Evolutionary conservation across 371 early-diverging fungal genomes (phyloP).

Genomic region (Apophysomyces variabilis): DNA sequence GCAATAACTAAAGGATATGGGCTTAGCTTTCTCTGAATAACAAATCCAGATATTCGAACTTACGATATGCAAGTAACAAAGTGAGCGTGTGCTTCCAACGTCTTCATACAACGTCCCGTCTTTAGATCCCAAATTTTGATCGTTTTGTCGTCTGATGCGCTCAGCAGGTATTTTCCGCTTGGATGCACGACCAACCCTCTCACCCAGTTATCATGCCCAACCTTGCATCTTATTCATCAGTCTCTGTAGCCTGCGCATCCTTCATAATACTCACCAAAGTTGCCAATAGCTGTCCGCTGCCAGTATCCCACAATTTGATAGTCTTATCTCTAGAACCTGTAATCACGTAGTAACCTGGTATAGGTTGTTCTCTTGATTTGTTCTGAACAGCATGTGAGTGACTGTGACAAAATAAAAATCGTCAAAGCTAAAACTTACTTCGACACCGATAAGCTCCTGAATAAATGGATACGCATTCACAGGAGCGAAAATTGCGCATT

Average conservation of each 20-base stretch:
- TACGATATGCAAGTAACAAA: conserved; percentile 88
- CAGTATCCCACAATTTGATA: conserved; percentile 83
- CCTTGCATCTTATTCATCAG: conserved; percentile 25
- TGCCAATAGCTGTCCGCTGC: conserved; percentile 73
- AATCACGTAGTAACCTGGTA: conserved; percentile 74
- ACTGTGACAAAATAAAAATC: conserved; percentile 2
- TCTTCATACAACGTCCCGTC: conserved; percentile 81
- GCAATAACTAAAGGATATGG: conserved; percentile 33
- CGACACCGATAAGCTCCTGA: conserved; percentile 70
- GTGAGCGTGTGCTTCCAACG: conserved; percentile 84
- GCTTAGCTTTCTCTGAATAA: background rate
- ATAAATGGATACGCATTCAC: conserved; percentile 64
- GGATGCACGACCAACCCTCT: conserved; percentile 84
- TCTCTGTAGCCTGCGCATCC: conserved; percentile 21
- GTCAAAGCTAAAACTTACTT: conserved; percentile 35
- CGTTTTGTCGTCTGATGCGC: conserved; percentile 88
- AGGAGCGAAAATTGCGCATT: conserved; percentile 87
- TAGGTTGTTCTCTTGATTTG: conserved; percentile 50
- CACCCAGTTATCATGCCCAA: conserved; percentile 97
- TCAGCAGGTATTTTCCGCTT: conserved; percentile 77
- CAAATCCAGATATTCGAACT: conserved; percentile 34
- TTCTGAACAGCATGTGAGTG: conserved; percentile 24
- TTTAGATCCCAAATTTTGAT: conserved; percentile 88
- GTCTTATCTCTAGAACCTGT: conserved; percentile 92
- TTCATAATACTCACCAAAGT: conserved; percentile 62